Base-by-base conservation (phyloP, 73 alveolate genomes). In the Blepharisma stoltei region DNA sequence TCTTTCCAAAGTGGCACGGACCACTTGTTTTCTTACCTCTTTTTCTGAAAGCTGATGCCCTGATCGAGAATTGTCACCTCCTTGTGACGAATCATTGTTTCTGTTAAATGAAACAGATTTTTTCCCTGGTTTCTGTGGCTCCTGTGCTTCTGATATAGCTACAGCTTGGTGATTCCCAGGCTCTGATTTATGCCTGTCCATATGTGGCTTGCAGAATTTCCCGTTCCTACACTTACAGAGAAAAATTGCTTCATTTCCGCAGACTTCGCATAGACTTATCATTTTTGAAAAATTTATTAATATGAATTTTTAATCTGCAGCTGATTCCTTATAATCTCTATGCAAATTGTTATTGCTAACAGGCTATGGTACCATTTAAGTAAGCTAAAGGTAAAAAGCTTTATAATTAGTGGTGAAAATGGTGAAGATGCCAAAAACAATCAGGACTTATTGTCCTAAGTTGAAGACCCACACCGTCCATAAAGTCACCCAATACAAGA, bases 401-500 rank as follows among this genome's bases (percentile, higher is more conserved):
- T 32, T 32, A 32, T 32, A 32, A 32, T 32, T 32, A 32, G 41
- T 32, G 41, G 41, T 32, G 41, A 32, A 69, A 54, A 65, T 77
- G 97, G 97, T 90, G 67, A 82, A 87, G 81, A 83, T 89, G 78
- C 97, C 97, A 76, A 90, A 90, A 81, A 77, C 85, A 70, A 84
- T 83, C 80, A 90, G 85, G 83, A 90, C 95, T 25, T 81, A 80
- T 84, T 90, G 97, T 90, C 68, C 77, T 54, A 87, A 86, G 81
- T 90, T 94, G 89, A 83, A 83, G 77, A 82, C 76, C 55, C 97
- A 90, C 88, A 53, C 87, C 66, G 71, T 54, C 79, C 88, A 86
- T 90, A 90, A 90, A 84, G 97, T 90, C 67, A 78, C 97, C 75
- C 85, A 90, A 52, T 90, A 90, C 91, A 90, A 88, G 93, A 90